These are phyloP conservation scores for Urostyla sp. DNA, from an alignment of 73 alveolate genomes.

Conservation along the genomic window DNA sequence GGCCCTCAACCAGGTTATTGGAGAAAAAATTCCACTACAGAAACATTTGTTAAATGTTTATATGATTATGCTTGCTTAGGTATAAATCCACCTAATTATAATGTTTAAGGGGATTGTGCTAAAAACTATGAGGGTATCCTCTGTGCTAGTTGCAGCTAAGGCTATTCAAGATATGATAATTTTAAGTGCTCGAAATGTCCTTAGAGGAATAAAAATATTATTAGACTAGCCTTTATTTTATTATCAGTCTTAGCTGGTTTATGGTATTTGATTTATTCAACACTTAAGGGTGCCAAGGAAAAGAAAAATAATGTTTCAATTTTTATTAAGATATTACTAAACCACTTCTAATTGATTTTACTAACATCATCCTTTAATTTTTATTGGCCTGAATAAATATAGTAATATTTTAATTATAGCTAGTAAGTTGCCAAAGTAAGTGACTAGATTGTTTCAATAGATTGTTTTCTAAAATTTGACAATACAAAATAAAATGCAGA, in stretches of 20 bases:
- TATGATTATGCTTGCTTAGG: conserved; percentile 47
- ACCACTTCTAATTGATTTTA: conserved; percentile 62
- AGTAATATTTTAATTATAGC: conserved; percentile 22
- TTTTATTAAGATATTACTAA: conserved; percentile 65
- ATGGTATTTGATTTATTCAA: neutral
- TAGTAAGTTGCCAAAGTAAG: conserved; percentile 43
- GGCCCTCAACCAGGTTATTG: conserved; percentile 15
- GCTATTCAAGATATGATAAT: conserved; percentile 53
- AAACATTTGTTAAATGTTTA: conserved; percentile 3
- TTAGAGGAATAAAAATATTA: conserved; percentile 1
- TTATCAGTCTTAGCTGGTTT: neutral
- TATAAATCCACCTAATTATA: conserved; percentile 35
- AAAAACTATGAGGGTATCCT: conserved; percentile 54
- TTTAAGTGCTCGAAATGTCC: conserved; percentile 58
- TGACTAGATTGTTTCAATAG: conserved; percentile 3
- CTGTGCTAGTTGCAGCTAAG: conserved; percentile 64
- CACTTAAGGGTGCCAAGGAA: conserved; percentile 54
- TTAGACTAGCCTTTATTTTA: conserved; percentile 18
- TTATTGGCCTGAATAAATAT: conserved; percentile 68
- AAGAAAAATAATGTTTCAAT: conserved; percentile 36
- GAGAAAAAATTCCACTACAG: conserved; percentile 27
- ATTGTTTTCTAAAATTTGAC: conserved; percentile 9
- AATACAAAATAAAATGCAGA: too few species aligned
- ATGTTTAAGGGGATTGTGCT: conserved; percentile 45
- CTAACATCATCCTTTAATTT: conserved; percentile 70